Base-by-base conservation (phyloP, 176 grass and related monocot species). In the Puya raimondii region DNA sequence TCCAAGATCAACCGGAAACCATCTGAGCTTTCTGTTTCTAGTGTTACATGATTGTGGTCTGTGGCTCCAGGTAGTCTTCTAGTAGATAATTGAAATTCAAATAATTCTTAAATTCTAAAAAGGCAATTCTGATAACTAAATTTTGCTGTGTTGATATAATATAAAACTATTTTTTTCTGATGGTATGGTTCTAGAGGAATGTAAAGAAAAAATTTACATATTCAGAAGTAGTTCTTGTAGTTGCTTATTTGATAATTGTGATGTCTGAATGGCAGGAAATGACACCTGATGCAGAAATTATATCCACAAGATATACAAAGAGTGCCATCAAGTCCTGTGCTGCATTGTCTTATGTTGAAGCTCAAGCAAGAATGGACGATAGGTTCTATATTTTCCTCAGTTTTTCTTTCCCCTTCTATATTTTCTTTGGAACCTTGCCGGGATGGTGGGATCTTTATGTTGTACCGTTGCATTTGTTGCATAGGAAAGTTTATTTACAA, bases 361-460 rank as follows among this genome's bases (percentile, higher is more conserved):
- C 93, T 58, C 93, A 97, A 87, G 93, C 93, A 49, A 89, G 89
- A 69, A 97, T 97, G 93, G 93, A 97, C 85, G 93, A 97, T 72
- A 92, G 89, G 93, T 97, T 26, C 68, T 61, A 73, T 76, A 51
- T 12, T 17, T 11, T 50, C 11, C 8, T 22, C 21, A 12, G 14
- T 59, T 49, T 77, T 14, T 10, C 54, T 8, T 25, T 15, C 25
- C 25, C 25, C 18, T 67, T 9, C 0, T 65, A 2, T 5, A 12
- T 52, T 20, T 3, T 47, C 66, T 49, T 11, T 51, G 2, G 5
- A 42, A 42, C 33, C 33, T 6, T 50, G 12, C 33, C 13, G 5
- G 42, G 29, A 64, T 50, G 17, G 10, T 64, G 33, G 33, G 33
- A 42, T 42, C 33, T 42, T 42, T 42, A 42, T 42, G 33, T 42